phyloP scores from a whole-genome alignment of 441 rosid species.

The Pelargonium fulgidum region DNA sequence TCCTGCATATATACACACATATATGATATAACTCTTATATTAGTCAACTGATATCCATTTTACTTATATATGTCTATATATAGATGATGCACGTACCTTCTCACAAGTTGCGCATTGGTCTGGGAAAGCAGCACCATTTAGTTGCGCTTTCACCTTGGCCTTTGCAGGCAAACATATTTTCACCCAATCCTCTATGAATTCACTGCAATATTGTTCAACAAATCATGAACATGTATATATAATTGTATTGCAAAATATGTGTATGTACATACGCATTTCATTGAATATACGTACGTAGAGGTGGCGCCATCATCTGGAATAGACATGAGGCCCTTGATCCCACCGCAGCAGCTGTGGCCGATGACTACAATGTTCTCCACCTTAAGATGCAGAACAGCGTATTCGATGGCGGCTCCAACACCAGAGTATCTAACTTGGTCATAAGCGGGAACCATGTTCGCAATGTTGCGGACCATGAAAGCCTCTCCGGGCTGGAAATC shows the following conservation, averaged over 20 bases:
- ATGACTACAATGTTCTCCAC: conserved; percentile 79
- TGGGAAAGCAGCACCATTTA: conserved; percentile 29
- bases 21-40: neutral
- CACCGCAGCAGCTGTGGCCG: conserved; percentile 96
- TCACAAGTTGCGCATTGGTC: conserved; percentile 63
- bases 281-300: conserved; percentile 68
- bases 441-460: conserved; percentile 82
- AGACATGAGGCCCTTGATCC: conserved; percentile 96
- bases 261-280: too few species aligned
- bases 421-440: conserved; percentile 70
- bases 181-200: conserved; percentile 98
- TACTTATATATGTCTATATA: neutral
- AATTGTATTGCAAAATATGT: too few species aligned
- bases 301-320: conserved; percentile 67
- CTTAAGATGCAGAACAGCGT: conserved; percentile 95
- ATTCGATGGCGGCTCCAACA: conserved; percentile 81
- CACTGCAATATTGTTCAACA: too few species aligned
- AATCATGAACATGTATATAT: too few species aligned
- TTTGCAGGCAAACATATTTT: conserved; percentile 69
- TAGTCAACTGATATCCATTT: neutral
- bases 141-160: conserved; percentile 52
- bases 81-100: conserved; percentile 39
- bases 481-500: conserved; percentile 96
- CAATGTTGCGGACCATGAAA: conserved; percentile 86
- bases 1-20: conserved; percentile 42